Conservation (phyloP, 176 grass and related monocot species). For the Tillandsia leiboldiana region DNA sequence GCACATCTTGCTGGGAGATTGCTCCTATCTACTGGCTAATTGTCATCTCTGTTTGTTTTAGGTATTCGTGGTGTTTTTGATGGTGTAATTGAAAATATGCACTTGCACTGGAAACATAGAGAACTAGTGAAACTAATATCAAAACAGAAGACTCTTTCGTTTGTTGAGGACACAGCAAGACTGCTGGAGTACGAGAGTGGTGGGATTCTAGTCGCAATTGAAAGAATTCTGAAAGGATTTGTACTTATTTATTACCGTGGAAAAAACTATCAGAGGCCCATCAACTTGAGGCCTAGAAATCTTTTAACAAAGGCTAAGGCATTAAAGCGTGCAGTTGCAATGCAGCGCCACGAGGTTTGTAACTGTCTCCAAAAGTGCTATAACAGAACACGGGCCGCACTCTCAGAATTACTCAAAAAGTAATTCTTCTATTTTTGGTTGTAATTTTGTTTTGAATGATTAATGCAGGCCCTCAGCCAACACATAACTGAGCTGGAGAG, state of each 20-base stretch:
- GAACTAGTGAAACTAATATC: conserved; percentile 92
- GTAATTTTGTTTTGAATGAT: conserved; percentile 1
- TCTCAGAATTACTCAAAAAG: neutral
- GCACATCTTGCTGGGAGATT: neutral
- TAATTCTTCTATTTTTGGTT: neutral
- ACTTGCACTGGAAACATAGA: conserved; percentile 97
- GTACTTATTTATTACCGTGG: conserved; percentile 91
- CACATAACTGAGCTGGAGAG: conserved; percentile 70
- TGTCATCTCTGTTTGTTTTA: conserved; percentile 25
- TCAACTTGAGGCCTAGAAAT: conserved; percentile 92
- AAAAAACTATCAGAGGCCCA: conserved; percentile 92
- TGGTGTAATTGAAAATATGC: conserved; percentile 98
- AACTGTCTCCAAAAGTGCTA: neutral
- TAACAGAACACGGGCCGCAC: neutral
- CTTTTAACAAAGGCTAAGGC: conserved; percentile 92
- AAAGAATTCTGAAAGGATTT: conserved; percentile 76
- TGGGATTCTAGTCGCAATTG: conserved; percentile 86
- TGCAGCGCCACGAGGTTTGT: conserved; percentile 96
- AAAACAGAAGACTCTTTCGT: conserved; percentile 78
- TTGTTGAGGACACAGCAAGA: conserved; percentile 71
- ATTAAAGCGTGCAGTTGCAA: conserved; percentile 81
- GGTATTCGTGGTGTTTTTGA: conserved; percentile 90
- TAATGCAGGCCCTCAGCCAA: conserved; percentile 78
- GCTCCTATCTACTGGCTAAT: conserved; percentile 8
- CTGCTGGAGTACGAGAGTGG: conserved; percentile 92